Percentiles rank a stretch among this genome's conserved stretches.
Conservation (phyloP, 495 filamentous ascomycete species). For the Hypoxylon trugodes region DNA sequence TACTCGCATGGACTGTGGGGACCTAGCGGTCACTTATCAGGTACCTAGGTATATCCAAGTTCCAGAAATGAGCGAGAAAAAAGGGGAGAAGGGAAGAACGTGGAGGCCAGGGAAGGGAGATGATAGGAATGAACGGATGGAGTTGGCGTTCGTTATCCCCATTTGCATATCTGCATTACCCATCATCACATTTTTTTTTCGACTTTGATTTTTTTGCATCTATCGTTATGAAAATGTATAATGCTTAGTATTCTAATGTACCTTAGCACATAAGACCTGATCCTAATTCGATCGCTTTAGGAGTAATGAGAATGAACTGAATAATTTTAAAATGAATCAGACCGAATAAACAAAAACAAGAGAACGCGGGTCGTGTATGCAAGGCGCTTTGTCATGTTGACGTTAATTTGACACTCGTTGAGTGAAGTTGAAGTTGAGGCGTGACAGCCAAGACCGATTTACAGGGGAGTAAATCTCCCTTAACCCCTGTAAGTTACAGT, state of each 20-base stretch:
- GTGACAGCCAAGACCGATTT: constrained; percentile 19
- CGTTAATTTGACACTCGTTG: too few relatives aligned
- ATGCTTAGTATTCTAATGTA: constrained; percentile 17
- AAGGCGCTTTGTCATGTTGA: constrained; percentile 19
- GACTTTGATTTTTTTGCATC: too few relatives aligned
- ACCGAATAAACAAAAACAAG: not conserved
- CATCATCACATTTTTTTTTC: too few relatives aligned
- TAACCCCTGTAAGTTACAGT: constrained; percentile 2
- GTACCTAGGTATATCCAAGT: constrained; percentile 1
- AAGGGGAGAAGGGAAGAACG: not conserved
- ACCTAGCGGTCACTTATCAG: constrained; percentile 8
- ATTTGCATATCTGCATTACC: too few relatives aligned
- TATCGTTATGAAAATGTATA: constrained; percentile 26
- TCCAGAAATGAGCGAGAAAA: too few relatives aligned
- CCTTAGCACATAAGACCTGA: too few relatives aligned
- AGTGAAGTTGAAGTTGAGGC: constrained; percentile 39
- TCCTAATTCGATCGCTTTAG: too few relatives aligned
- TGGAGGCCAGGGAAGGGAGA: not conserved
- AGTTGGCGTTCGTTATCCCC: too few relatives aligned
- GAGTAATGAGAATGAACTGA: not conserved
- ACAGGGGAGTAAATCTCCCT: constrained; percentile 12
- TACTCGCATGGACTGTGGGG: constrained; percentile 25
- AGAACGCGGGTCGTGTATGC: constrained; percentile 1
- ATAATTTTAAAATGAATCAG: not conserved
- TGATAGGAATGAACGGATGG: too few relatives aligned